Percentiles rank a stretch among this genome's conserved stretches.
Evolutionary conservation across 1,284 basidiomycete species (phyloP).

Genomic region (Tetrapyrgos nigripes): DNA sequence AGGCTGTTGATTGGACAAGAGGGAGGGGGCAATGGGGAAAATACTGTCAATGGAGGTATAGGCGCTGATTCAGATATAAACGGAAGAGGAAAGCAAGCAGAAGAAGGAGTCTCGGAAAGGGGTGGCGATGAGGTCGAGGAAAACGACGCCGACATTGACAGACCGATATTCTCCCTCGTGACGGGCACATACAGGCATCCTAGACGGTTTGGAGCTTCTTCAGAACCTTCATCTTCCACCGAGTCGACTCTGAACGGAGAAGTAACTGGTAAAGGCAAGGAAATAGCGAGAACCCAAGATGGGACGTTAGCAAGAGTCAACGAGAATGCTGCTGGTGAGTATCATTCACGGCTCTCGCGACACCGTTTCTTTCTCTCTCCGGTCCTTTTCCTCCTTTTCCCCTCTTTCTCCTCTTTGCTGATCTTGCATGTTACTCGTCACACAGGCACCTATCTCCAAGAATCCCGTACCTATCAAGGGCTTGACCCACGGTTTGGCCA

Average conservation of each 20-base stretch:
- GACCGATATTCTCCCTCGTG: conserved; percentile 85
- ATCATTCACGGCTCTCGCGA: neutral
- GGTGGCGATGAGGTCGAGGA: conserved; percentile 24
- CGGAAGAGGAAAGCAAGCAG: neutral
- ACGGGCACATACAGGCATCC: conserved; percentile 88
- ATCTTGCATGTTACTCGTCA: conserved; percentile 8
- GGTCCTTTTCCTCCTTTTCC: too few relatives aligned
- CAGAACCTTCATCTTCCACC: neutral
- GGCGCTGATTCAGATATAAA: neutral
- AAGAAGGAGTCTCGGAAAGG: neutral
- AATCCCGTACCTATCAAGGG: conserved; percentile 78
- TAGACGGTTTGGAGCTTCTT: conserved; percentile 63
- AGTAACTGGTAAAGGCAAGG: too few relatives aligned
- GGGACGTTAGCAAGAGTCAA: conserved; percentile 58
- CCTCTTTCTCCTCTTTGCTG: neutral
- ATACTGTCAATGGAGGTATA: neutral
- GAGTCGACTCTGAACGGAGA: too few relatives aligned
- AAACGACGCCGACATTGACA: conserved; percentile 57
- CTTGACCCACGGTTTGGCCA: conserved; percentile 83
- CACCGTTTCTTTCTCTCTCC: too few relatives aligned
- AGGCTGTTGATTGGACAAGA: conserved; percentile 52
- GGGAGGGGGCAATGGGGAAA: conserved; percentile 16
- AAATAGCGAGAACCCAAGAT: conserved; percentile 61
- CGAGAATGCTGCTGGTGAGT: conserved; percentile 77
- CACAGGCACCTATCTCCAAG: conserved; percentile 69